Percentiles rank a stretch among this genome's conserved stretches.
Evolutionary conservation across 352 stramenopile genomes (phyloP).

Genomic region (Phytopythium mirpurense): DNA sequence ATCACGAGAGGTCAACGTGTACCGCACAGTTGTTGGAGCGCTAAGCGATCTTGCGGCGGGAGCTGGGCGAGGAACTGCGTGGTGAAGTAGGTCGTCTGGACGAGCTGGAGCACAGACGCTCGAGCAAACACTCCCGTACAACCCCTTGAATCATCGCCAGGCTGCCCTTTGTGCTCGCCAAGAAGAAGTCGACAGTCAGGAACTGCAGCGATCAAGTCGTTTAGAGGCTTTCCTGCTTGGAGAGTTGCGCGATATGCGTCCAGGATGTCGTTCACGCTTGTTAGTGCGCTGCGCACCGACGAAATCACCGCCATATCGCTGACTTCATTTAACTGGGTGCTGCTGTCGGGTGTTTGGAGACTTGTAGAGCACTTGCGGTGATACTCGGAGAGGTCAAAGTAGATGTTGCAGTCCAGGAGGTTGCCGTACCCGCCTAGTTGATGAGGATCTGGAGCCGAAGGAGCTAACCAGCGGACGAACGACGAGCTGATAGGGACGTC

Average conservation of each 20-base stretch:
- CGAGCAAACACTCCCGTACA: conserved; percentile 19
- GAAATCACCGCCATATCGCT: neutral
- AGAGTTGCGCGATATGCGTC: neutral
- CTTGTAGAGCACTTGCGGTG: conserved; percentile 17
- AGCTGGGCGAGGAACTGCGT: conserved; percentile 18
- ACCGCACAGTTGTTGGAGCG: conserved; percentile 26
- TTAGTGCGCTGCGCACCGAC: neutral
- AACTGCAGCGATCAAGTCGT: neutral
- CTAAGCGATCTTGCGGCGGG: conserved; percentile 11
- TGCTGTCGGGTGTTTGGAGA: neutral
- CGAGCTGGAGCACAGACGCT: conserved; percentile 32
- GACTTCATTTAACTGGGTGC: neutral
- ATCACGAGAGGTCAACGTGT: no score
- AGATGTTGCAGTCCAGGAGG: conserved; percentile 23
- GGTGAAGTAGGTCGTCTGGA: conserved; percentile 32
- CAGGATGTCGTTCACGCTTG: neutral
- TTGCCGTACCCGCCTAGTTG: neutral
- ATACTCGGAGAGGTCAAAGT: conserved; percentile 32
- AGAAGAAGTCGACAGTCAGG: neutral
- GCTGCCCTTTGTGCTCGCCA: neutral
- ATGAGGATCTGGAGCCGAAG: neutral
- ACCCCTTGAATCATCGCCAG: neutral
- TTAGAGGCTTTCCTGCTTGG: neutral
- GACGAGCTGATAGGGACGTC: conserved; percentile 30
- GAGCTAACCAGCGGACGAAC: conserved; percentile 24